Base-by-base conservation (phyloP, 2,329 filamentous ascomycete genomes). In the Botrytis squamosa region DNA sequence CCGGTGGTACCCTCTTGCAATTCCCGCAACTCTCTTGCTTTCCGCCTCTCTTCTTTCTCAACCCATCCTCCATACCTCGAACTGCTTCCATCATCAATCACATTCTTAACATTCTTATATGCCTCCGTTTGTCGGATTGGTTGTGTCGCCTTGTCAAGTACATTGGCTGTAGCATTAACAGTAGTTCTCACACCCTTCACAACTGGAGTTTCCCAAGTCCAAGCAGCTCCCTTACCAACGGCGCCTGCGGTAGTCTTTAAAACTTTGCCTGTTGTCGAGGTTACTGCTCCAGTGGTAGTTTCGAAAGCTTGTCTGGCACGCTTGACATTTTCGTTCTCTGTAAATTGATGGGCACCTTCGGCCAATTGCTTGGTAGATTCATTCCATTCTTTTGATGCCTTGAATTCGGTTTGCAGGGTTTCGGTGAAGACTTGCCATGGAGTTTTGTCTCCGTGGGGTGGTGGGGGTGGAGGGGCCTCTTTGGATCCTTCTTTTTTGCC, bases 361-460 rank as follows among this genome's bases (percentile, higher is more conserved):
- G 93, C 93, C 60, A 99, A 88, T 77, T 96, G 93, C 85, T 99
- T 98, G 60, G 95, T 99, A 62, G 94, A 97, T 81, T 99, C 96
- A 81, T 99, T 97, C 96, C 96, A 99, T 83, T 99, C 96, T 82
- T 98, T 97, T 25, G 95, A 98, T 70, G 94, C 93, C 83, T 98
- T 94, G 85, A 99, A 97, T 84, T 99, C 96, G 73, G 87, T 88
- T 82, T 93, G 90, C 84, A 99, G 89, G n/a, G 96, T 99, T 81
- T 99, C 96, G 81, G 93, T 93, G 85, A 99, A 99, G 46, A 99
- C 96, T 82, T 98, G 94, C 95, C 96, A 98, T 71, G 96, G 96
- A 4, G 95, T 96, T 87, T 99, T 99, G 85, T 97, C 94, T 75
- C 96, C 96, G 81, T 99, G 96, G 33, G 95, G 95, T n/a, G 96